Conservation (phyloP, 2,329 filamentous ascomycete genomes). For the Chrysosphaeria jannelii region DNA sequence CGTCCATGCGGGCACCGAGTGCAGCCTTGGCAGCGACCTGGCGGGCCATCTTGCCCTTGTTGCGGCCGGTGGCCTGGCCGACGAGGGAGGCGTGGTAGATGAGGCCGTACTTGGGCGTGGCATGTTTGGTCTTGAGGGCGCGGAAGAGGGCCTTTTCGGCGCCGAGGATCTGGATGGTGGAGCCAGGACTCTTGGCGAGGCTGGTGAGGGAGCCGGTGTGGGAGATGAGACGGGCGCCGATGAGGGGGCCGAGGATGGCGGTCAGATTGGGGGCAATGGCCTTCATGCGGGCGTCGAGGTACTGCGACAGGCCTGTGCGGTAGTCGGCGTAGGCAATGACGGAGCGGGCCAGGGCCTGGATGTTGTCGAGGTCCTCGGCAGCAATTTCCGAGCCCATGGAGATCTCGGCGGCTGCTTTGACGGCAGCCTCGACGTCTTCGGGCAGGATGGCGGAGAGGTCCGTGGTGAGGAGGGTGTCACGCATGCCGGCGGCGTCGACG, state of each 20-base stretch:
- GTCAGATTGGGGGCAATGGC: slow-evolving; percentile 92
- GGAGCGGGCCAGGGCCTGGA: slow-evolving; percentile 70
- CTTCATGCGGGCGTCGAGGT: slow-evolving; percentile 79
- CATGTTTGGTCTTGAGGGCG: slow-evolving; percentile 94
- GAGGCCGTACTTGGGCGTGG: slow-evolving; percentile 93
- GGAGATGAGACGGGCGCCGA: slow-evolving; percentile 80
- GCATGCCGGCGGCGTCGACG: slow-evolving; percentile 69
- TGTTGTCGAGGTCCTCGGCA: slow-evolving; percentile 74
- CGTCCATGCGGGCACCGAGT: slow-evolving; percentile 76
- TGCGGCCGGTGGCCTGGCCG: slow-evolving; percentile 86
- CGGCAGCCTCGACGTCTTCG: slow-evolving; percentile 71
- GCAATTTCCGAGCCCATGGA: slow-evolving; percentile 98
- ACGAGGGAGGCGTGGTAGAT: slow-evolving; percentile 84
- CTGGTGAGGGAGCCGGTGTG: slow-evolving; percentile 86
- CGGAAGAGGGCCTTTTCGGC: slow-evolving; percentile 97
- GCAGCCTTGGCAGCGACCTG: slow-evolving; percentile 85
- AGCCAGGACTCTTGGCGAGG: slow-evolving; percentile 80
- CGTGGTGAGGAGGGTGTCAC: slow-evolving; percentile 42
- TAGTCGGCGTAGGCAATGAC: slow-evolving; percentile 82
- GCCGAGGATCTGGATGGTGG: slow-evolving; percentile 91
- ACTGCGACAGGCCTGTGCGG: slow-evolving; percentile 60
- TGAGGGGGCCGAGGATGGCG: slow-evolving; percentile 69
- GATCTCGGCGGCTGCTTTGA: slow-evolving; percentile 85
- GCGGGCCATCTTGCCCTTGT: slow-evolving; percentile 98
- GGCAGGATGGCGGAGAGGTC: slow-evolving; percentile 78